Evolutionary conservation across 371 early-diverging fungal genomes (phyloP).

Genomic region (Mucor piriformis): DNA sequence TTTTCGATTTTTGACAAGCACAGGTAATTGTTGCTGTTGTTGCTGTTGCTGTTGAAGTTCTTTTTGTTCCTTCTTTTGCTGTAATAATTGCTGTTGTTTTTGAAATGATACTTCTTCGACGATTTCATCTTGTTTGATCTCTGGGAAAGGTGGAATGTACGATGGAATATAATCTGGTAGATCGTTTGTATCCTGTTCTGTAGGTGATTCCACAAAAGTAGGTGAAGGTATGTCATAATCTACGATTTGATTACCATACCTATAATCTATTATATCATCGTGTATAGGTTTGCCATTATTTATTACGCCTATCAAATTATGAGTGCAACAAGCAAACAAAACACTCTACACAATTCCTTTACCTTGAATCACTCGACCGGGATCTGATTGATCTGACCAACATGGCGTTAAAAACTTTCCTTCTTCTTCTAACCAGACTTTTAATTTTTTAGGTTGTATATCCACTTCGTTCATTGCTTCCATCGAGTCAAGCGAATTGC

Average conservation of each 20-base stretch:
- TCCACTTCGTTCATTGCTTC: slow-evolving; percentile 36
- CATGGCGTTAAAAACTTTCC: slow-evolving; percentile 43
- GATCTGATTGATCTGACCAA: slow-evolving; percentile 55
- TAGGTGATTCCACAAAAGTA: not conserved
- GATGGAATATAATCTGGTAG: slow-evolving; percentile 43
- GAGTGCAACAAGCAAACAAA: not conserved
- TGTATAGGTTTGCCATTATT: slow-evolving; percentile 19
- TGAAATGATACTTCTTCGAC: slow-evolving; percentile 10
- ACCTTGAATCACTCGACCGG: slow-evolving; percentile 49
- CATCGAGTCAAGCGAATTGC: slow-evolving; percentile 39
- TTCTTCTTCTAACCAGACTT: slow-evolving; percentile 48
- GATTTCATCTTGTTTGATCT: slow-evolving; percentile 34
- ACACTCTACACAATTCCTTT: not conserved
- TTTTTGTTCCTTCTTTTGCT: slow-evolving; percentile 14
- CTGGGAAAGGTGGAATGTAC: slow-evolving; percentile 50
- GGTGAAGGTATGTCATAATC: slow-evolving; percentile 17
- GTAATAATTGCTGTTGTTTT: slow-evolving; percentile 11
- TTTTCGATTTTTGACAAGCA: slow-evolving; percentile 42
- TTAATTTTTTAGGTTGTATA: slow-evolving; percentile 29
- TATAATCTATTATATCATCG: slow-evolving; percentile 25
- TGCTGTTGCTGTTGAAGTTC: slow-evolving; percentile 9
- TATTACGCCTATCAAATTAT: slow-evolving; percentile 7
- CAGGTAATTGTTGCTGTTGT: slow-evolving; percentile 22
- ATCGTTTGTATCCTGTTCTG: not conserved
- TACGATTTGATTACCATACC: slow-evolving; percentile 12